phyloP scores from a whole-genome alignment of 164 flowering plant species.

The Vitis labrusca region DNA sequence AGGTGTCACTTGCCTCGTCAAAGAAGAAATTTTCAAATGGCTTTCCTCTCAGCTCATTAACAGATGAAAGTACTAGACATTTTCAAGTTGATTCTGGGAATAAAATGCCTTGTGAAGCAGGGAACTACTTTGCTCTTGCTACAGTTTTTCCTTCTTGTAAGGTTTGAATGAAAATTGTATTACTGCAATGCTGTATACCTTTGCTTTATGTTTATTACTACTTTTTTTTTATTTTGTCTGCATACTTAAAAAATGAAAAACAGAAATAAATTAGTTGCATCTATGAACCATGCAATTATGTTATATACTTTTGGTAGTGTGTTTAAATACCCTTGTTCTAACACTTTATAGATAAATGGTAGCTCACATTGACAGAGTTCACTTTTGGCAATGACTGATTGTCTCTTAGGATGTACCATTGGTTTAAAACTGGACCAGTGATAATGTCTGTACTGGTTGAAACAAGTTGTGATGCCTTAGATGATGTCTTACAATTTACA shows the following conservation, averaged over 20 bases:
- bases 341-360: neutral
- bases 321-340: neutral
- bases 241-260: too few species aligned
- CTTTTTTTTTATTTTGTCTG: neutral
- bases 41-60: conserved; percentile 59
- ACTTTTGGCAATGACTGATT: neutral
- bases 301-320: neutral
- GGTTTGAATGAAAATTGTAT: conserved; percentile 42
- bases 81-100: conserved; percentile 29
- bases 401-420: neutral
- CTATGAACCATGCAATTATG: neutral
- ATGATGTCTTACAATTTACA: neutral
- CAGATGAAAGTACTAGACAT: conserved; percentile 34
- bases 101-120: conserved; percentile 29
- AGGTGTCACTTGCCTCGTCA: conserved; percentile 72
- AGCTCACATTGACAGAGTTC: neutral
- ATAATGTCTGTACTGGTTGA: neutral
- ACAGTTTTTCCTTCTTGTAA: conserved; percentile 64
- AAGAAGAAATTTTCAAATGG: conserved; percentile 16
- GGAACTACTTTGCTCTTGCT: conserved; percentile 83
- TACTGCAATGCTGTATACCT: neutral
- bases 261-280: neutral
- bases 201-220: neutral
- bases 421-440: neutral
- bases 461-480: neutral